phyloP scores from a whole-genome alignment of 768 basidiomycete species.

The Mycena albidolilacea region DNA sequence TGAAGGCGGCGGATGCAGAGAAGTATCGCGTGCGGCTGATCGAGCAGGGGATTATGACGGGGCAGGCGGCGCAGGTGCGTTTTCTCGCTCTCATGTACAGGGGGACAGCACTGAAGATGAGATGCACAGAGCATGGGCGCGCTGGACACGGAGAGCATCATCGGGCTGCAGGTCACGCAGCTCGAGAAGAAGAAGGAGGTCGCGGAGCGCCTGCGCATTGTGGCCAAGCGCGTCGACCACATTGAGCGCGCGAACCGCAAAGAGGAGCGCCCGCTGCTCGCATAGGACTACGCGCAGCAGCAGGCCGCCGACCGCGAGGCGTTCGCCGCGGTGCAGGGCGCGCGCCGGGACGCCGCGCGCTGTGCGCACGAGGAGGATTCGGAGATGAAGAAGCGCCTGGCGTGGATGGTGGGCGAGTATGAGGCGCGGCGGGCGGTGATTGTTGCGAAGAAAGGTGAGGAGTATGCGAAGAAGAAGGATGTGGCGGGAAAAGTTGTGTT shows the following conservation, averaged over 20 bases:
- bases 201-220: slow-evolving; percentile 84
- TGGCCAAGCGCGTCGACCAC: slow-evolving; percentile 94
- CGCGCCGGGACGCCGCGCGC: slow-evolving; percentile 69
- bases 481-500: slow-evolving; percentile 57
- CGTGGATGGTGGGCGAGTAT: slow-evolving; percentile 83
- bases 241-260: slow-evolving; percentile 95
- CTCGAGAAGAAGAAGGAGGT: slow-evolving; percentile 95
- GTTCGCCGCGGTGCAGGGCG: slow-evolving; percentile 73
- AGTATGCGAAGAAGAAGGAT: slow-evolving; percentile 73
- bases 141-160: slow-evolving; percentile 88
- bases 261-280: slow-evolving; percentile 90
- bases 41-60: slow-evolving; percentile 77
- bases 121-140: slow-evolving; percentile 80
- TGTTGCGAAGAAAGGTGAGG: slow-evolving; percentile 70
- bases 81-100: not conserved
- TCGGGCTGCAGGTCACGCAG: slow-evolving; percentile 93
- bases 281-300: slow-evolving; percentile 89
- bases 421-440: slow-evolving; percentile 65
- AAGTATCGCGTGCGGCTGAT: slow-evolving; percentile 89
- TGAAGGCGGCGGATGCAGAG: slow-evolving; percentile 86
- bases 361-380: slow-evolving; percentile 76
- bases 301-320: slow-evolving; percentile 82
- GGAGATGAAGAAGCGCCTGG: slow-evolving; percentile 81
- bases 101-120: no score
- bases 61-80: slow-evolving; percentile 57